A percentile compares a stretch with the other conserved stretches of the same genome.
Evolutionary conservation across 2,329 filamentous ascomycete genomes (phyloP).

Genomic region (Aschersonia sp.): DNA sequence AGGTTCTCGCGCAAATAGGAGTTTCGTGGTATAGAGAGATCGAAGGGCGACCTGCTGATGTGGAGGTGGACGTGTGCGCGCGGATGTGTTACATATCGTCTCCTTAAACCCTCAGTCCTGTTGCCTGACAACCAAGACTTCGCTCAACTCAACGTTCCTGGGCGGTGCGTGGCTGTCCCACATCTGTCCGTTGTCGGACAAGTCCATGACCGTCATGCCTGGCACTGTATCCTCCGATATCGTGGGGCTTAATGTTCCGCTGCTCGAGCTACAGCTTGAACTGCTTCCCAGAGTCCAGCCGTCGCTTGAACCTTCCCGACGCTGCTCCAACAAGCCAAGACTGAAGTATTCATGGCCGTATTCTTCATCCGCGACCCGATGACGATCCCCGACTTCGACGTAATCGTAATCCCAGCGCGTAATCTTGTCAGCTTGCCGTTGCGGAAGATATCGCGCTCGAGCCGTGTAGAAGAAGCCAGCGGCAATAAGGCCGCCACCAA

Average conservation of each 20-base stretch:
- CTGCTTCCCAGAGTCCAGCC: slow-evolving; percentile 85
- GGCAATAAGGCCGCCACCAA: slow-evolving; percentile 69
- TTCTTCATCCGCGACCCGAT: slow-evolving; percentile 28
- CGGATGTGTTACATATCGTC: too few relatives aligned
- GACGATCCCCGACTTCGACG: slow-evolving; percentile 63
- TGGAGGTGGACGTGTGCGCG: too few relatives aligned
- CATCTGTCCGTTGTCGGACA: slow-evolving; percentile 20
- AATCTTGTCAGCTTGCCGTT: slow-evolving; percentile 69
- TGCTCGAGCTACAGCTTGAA: slow-evolving; percentile 43
- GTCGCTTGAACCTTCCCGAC: slow-evolving; percentile 48
- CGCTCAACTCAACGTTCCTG: slow-evolving; percentile 28
- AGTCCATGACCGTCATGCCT: slow-evolving; percentile 18
- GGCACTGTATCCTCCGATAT: slow-evolving; percentile 28
- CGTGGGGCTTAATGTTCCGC: slow-evolving; percentile 34
- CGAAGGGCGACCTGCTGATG: too few relatives aligned
- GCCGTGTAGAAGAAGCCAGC: slow-evolving; percentile 71
- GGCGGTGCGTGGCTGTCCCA: slow-evolving; percentile 23
- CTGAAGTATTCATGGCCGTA: slow-evolving; percentile 30
- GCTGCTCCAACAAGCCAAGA: slow-evolving; percentile 28
- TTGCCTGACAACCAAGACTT: slow-evolving; percentile 28
- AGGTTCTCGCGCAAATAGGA: not conserved
- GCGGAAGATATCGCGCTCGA: slow-evolving; percentile 67
- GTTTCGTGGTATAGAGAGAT: too few relatives aligned
- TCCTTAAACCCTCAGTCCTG: not conserved
- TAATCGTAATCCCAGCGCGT: slow-evolving; percentile 95